Evolutionary conservation across 202 grass and related monocot species (phyloP).

Genomic region (Carex arenaria): DNA sequence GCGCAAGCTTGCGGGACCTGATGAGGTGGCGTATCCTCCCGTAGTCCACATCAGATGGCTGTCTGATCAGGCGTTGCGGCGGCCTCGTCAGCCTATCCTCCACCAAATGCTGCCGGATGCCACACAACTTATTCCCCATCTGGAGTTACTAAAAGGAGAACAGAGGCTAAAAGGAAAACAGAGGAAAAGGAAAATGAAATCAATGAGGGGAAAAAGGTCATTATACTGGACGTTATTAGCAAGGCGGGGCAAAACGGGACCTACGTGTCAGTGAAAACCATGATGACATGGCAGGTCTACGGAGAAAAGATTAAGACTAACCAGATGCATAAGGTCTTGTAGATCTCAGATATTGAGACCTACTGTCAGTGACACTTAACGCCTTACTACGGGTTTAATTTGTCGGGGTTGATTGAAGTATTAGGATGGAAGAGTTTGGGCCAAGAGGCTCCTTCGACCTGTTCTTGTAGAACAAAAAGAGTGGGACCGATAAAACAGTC

Average conservation of each 20-base stretch:
- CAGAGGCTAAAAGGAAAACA: not conserved
- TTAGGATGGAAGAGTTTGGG: not conserved
- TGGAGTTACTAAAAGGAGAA: not conserved
- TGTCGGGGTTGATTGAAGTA: not conserved
- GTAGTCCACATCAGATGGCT: constrained; percentile 52
- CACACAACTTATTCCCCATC: constrained; percentile 51
- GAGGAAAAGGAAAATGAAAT: constrained; percentile 27
- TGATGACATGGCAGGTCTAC: not conserved
- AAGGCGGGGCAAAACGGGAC: not conserved
- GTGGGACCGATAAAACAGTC: not conserved
- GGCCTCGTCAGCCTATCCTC: constrained; percentile 75
- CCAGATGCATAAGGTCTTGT: not conserved
- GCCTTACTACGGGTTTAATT: not conserved
- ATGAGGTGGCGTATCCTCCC: constrained; percentile 56
- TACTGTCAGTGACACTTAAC: not conserved
- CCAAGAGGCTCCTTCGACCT: not conserved
- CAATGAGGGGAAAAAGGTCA: constrained; percentile 13
- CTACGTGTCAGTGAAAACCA: not conserved
- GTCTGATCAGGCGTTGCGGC: constrained; percentile 39
- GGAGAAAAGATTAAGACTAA: not conserved
- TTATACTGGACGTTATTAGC: not conserved
- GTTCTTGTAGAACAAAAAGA: not conserved
- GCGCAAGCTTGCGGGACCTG: constrained; percentile 46
- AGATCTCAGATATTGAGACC: not conserved
- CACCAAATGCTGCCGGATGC: constrained; percentile 22